phyloP scores from a whole-genome alignment of 768 basidiomycete genomes.

The Hebeloma cylindrosporum region DNA sequence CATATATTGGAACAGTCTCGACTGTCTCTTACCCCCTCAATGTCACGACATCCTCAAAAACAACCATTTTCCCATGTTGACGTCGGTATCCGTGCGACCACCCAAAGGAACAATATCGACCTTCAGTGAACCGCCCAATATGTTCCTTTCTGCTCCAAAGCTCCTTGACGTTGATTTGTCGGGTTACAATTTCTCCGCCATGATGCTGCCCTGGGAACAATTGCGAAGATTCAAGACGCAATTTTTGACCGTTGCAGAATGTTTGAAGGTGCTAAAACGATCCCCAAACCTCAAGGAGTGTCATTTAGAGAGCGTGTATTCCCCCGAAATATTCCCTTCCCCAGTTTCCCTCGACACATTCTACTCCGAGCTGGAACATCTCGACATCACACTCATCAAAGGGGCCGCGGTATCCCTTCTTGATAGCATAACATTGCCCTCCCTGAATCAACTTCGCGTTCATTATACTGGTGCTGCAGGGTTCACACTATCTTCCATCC shows the following conservation, averaged over 20 bases:
- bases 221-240: constrained; percentile 22
- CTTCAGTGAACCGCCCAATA: constrained; percentile 25
- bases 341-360: constrained; percentile 4
- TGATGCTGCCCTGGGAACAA: constrained; percentile 24
- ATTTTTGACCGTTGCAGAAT: constrained; percentile 24
- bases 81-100: constrained; percentile 14
- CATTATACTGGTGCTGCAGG: constrained; percentile 15
- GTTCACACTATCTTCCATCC: constrained; percentile 14
- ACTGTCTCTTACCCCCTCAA: constrained; percentile 22
- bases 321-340: constrained; percentile 11
- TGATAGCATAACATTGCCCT: constrained; percentile 19
- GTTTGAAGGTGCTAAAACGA: constrained; percentile 19
- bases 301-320: constrained; percentile 23
- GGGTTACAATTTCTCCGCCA: constrained; percentile 25
- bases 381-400: constrained; percentile 23
- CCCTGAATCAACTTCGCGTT: constrained; percentile 18
- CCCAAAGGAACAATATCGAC: constrained; percentile 26
- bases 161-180: constrained; percentile 23
- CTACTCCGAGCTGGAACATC: constrained; percentile 15
- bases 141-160: constrained; percentile 21
- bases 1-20: constrained; percentile 22
- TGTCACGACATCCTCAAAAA: constrained; percentile 23
- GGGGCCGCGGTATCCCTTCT: constrained; percentile 19
- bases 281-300: constrained; percentile 23
- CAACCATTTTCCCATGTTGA: constrained; percentile 19